Percentiles rank a stretch among this genome's conserved stretches.
Evolutionary conservation across 305 asterid species (phyloP).

Genomic region (Fraxinus platypoda): DNA sequence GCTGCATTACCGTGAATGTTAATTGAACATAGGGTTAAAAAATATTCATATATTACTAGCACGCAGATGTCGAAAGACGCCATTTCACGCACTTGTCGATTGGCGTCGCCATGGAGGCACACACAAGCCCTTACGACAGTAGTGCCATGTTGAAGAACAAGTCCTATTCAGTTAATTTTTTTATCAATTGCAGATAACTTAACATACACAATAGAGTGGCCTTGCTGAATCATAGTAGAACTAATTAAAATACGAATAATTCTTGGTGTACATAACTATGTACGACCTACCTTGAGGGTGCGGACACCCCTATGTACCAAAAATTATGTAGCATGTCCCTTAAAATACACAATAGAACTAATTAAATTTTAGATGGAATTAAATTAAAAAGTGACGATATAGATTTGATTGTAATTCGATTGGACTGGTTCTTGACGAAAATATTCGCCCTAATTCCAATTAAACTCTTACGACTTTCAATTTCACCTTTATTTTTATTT

Average conservation of each 20-base stretch:
- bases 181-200: neutral
- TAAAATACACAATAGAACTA: neutral
- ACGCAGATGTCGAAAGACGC: neutral
- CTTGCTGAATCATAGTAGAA: neutral
- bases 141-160: neutral
- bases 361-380: neutral
- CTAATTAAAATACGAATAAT: neutral
- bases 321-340: too few species aligned
- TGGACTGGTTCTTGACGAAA: neutral
- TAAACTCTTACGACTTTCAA: neutral
- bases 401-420: neutral
- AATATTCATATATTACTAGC: neutral
- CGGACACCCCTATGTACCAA: too few species aligned
- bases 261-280: too few species aligned
- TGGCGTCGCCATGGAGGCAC: neutral
- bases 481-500: too few species aligned
- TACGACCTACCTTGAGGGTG: too few species aligned
- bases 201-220: neutral
- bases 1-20: neutral
- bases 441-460: neutral
- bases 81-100: neutral
- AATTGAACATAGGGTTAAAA: neutral
- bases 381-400: neutral
- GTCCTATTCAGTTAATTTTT: neutral
- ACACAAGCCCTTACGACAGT: neutral